A percentile compares a stretch with the other conserved stretches of the same genome.
Conservation (phyloP, 148 eudicot species). For the Limonium bicolor region DNA sequence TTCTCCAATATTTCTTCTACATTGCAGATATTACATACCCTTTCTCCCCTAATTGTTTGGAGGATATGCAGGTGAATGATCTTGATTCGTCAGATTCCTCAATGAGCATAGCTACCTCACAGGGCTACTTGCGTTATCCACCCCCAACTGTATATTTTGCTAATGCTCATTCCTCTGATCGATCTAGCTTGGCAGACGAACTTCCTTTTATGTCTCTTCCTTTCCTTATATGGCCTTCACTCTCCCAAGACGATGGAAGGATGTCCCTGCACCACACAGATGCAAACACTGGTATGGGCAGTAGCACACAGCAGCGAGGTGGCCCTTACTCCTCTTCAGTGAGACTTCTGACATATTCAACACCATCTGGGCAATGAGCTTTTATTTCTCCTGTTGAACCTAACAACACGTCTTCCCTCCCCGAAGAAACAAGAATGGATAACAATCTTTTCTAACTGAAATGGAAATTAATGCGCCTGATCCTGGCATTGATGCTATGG, state of each 20-base stretch:
- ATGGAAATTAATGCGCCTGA: slow-evolving; percentile 25
- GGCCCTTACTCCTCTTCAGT: slow-evolving; percentile 65
- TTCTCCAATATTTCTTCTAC: not conserved
- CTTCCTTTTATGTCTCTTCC: slow-evolving; percentile 51
- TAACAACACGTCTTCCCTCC: slow-evolving; percentile 23
- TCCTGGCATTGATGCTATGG: slow-evolving; percentile 44
- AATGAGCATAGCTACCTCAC: slow-evolving; percentile 82
- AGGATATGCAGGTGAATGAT: slow-evolving; percentile 84
- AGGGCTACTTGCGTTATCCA: slow-evolving; percentile 74
- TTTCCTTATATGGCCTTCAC: slow-evolving; percentile 47
- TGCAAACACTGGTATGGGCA: slow-evolving; percentile 19
- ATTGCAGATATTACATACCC: too few relatives aligned
- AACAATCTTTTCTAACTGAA: slow-evolving; percentile 25
- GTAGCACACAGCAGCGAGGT: slow-evolving; percentile 33
- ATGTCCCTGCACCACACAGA: slow-evolving; percentile 34
- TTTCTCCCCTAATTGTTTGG: too few relatives aligned
- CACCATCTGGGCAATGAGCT: slow-evolving; percentile 92
- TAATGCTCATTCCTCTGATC: slow-evolving; percentile 39
- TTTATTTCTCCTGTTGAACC: slow-evolving; percentile 63
- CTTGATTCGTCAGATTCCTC: slow-evolving; percentile 84
- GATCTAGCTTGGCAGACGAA: slow-evolving; percentile 38
- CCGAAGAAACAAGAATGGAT: slow-evolving; percentile 32
- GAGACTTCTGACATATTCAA: slow-evolving; percentile 81
- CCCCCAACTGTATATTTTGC: slow-evolving; percentile 86
- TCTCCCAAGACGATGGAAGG: slow-evolving; percentile 41